A percentile compares a stretch with the other conserved stretches of the same genome.
phyloP scores from a whole-genome alignment of 345 rosid species.

The Brassica cretica region DNA sequence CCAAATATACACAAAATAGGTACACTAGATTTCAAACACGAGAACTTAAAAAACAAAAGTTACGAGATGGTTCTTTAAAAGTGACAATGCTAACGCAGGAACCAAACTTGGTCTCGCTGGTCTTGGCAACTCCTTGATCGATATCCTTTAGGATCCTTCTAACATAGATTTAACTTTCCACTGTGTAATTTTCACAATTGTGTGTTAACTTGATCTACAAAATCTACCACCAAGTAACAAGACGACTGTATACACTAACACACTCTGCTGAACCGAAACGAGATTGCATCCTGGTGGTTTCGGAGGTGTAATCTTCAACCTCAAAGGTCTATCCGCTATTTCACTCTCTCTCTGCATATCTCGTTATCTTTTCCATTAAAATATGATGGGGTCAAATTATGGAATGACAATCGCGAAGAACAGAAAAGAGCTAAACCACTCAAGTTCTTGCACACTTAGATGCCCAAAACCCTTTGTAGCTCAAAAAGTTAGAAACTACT shows the following conservation, averaged over 20 bases:
- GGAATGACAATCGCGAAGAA: too few relatives aligned
- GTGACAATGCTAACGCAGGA: neutral
- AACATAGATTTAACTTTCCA: neutral
- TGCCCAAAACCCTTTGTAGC: neutral
- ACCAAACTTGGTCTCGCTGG: neutral
- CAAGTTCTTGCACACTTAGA: too few relatives aligned
- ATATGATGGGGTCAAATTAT: too few relatives aligned
- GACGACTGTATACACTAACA: neutral
- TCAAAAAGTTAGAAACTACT: too few relatives aligned
- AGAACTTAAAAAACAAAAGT: neutral
- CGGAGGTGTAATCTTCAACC: constrained; percentile 22
- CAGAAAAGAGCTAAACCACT: too few relatives aligned
- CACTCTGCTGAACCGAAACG: constrained; percentile 6
- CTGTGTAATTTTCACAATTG: neutral
- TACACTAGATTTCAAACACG: neutral
- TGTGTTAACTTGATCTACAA: neutral
- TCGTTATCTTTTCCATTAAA: too few relatives aligned
- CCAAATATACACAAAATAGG: neutral
- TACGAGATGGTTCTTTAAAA: neutral
- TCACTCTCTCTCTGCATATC: neutral
- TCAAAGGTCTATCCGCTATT: constrained; percentile 7
- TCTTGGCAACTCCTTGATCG: neutral
- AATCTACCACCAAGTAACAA: neutral
- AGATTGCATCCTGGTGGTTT: constrained; percentile 8
- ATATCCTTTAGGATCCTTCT: too few relatives aligned